A percentile compares a stretch with the other conserved stretches of the same genome.
Evolutionary conservation across 225 moss, liverwort and hornwort genomes (phyloP).

Genomic region (Physcomitrium patens): DNA sequence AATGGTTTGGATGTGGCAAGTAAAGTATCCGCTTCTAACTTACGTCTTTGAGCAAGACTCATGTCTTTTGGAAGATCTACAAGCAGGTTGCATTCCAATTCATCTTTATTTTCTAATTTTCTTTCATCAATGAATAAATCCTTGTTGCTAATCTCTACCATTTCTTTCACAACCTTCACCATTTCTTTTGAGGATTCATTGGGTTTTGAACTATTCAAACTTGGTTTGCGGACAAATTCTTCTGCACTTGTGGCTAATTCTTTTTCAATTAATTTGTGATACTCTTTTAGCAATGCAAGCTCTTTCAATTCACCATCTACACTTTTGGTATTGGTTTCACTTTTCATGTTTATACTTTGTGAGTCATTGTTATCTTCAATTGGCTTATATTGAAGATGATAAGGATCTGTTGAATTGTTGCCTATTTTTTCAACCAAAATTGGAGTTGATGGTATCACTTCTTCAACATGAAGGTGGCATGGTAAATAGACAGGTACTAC

Average conservation of each 20-base stretch:
- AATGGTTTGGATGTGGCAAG: constrained; percentile 38
- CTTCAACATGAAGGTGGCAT: constrained; percentile 28
- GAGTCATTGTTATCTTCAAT: constrained; percentile 15
- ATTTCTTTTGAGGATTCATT: background rate
- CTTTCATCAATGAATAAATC: too few relatives aligned
- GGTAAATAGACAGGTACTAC: constrained; percentile 22
- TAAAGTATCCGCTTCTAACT: constrained; percentile 34
- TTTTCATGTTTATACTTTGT: background rate
- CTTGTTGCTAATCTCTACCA: background rate
- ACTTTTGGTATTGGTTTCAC: background rate
- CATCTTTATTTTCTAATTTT: background rate
- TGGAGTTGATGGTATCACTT: background rate
- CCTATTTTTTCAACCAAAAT: background rate
- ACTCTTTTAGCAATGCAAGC: constrained; percentile 14
- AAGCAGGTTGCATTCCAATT: background rate
- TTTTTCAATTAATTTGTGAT: constrained; percentile 4
- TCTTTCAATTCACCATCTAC: background rate
- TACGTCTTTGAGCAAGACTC: constrained; percentile 19
- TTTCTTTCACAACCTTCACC: background rate
- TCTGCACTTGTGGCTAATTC: background rate
- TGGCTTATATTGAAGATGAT: constrained; percentile 17
- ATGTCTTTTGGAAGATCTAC: constrained; percentile 8
- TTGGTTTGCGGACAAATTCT: background rate
- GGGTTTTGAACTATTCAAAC: background rate
- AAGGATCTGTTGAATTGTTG: background rate